Evolutionary conservation across 2,329 filamentous ascomycete genomes (phyloP).

Genomic region (Neoscytalidium dimidiatum): DNA sequence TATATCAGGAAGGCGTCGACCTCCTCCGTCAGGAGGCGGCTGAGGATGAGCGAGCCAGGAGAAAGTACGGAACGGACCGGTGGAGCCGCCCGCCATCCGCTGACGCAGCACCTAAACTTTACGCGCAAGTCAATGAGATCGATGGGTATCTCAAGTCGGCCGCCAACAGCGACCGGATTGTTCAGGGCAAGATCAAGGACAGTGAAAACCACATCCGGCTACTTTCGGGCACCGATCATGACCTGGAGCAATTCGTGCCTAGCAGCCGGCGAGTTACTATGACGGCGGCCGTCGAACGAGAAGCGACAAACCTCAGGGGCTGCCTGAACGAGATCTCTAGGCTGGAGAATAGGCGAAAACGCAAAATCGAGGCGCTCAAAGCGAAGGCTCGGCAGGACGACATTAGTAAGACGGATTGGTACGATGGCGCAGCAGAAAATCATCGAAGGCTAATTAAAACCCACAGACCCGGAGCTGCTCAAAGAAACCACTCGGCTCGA

Average conservation of each 20-base stretch:
- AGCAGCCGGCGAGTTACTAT: slow-evolving; percentile 78
- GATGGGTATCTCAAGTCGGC: slow-evolving; percentile 81
- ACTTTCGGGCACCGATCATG: slow-evolving; percentile 76
- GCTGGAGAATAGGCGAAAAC: slow-evolving; percentile 76
- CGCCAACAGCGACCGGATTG: slow-evolving; percentile 65
- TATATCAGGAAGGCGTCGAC: slow-evolving; percentile 82
- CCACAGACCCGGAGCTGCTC: slow-evolving; percentile 70
- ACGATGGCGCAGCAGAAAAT: background rate
- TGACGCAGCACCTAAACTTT: slow-evolving; percentile 71
- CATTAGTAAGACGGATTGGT: slow-evolving; percentile 59
- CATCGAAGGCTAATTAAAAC: slow-evolving; percentile 1
- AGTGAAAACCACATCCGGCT: slow-evolving; percentile 75
- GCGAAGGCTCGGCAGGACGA: slow-evolving; percentile 85
- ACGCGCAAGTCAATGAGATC: slow-evolving; percentile 74
- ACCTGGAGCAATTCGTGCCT: slow-evolving; percentile 85
- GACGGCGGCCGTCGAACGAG: slow-evolving; percentile 76
- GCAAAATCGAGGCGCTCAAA: slow-evolving; percentile 75
- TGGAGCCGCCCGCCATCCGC: slow-evolving; percentile 75
- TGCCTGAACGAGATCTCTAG: slow-evolving; percentile 83
- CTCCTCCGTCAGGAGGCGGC: slow-evolving; percentile 77
- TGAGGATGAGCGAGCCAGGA: slow-evolving; percentile 75
- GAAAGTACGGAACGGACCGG: slow-evolving; percentile 81
- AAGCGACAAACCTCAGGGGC: slow-evolving; percentile 74
- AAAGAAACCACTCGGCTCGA: slow-evolving; percentile 83
- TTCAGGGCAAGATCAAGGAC: slow-evolving; percentile 76